phyloP scores from a whole-genome alignment of 2,329 filamentous ascomycete genomes.

The Cryphonectria naterciae region DNA sequence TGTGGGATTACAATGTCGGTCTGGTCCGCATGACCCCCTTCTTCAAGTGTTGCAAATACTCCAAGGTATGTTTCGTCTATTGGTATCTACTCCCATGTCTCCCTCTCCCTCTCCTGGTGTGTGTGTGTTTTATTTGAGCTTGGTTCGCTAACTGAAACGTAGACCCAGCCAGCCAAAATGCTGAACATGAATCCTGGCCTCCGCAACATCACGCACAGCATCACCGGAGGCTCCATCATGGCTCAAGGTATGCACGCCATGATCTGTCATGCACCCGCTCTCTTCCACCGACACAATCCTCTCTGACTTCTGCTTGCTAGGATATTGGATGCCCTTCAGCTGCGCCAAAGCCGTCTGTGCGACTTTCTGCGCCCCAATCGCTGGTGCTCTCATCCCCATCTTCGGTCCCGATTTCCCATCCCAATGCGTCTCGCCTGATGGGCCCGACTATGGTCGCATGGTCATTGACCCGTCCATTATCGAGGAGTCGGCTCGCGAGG shows the following conservation, averaged over 20 bases:
- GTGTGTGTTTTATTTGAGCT: neutral
- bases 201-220: conserved; percentile 87
- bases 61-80: conserved; percentile 67
- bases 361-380: conserved; percentile 86
- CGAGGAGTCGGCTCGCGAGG: conserved; percentile 53
- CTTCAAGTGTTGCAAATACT: conserved; percentile 87
- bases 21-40: conserved; percentile 92
- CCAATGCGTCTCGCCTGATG: conserved; percentile 68
- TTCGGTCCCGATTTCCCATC: conserved; percentile 83
- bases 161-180: conserved; percentile 91
- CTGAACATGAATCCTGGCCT: conserved; percentile 78
- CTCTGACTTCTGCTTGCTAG: conserved; percentile 50
- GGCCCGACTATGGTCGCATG: conserved; percentile 69
- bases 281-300: neutral
- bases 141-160: conserved; percentile 20
- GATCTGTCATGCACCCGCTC: neutral
- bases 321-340: conserved; percentile 94
- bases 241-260: conserved; percentile 75
- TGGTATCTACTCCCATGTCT: neutral
- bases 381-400: conserved; percentile 83
- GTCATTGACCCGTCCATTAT: conserved; percentile 64
- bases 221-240: conserved; percentile 87
- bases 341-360: conserved; percentile 86
- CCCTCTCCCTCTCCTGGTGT: no score
- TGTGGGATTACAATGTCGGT: conserved; percentile 98